A percentile compares a stretch with the other conserved stretches of the same genome.
These are phyloP conservation scores for Phytomonas francai DNA, from an alignment of 208 protist genomes.

Conservation along the genomic window DNA sequence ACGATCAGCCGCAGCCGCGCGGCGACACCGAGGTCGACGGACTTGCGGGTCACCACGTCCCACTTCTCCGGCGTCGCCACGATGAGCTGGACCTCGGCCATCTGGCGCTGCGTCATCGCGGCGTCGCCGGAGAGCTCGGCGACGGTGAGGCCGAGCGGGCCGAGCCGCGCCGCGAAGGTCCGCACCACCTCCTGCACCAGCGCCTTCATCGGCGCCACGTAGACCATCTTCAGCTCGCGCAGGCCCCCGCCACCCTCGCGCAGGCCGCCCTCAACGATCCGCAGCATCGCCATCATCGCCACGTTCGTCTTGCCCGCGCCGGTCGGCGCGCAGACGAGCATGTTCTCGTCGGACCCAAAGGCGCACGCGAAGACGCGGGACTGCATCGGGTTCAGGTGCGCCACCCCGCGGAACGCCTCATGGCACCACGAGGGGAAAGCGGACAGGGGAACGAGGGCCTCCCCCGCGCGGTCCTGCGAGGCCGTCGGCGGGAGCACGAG, in stretches of 20 bases:
- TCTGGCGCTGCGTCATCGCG: constrained; percentile 93
- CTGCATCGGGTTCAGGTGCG: constrained; percentile 96
- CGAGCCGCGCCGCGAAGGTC: constrained; percentile 93
- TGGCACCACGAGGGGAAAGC: constrained; percentile 64
- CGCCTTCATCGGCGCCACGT: constrained; percentile 99
- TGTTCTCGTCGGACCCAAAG: constrained; percentile 94
- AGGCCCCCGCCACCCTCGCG: constrained; percentile 11
- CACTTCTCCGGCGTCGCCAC: constrained; percentile 99
- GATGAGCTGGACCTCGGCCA: constrained; percentile 96
- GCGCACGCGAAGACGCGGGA: constrained; percentile 90
- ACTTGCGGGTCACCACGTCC: constrained; percentile 99
- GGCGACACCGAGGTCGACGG: constrained; percentile 89
- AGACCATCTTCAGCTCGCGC: constrained; percentile 97
- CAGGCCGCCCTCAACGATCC: constrained; percentile 54
- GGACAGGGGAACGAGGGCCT: constrained; percentile 17
- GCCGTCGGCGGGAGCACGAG: constrained; percentile 64
- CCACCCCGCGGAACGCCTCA: constrained; percentile 52
- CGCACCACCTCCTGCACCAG: constrained; percentile 98
- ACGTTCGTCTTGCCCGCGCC: constrained; percentile 99
- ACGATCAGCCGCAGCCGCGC: constrained; percentile 89
- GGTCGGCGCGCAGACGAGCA: constrained; percentile 98
- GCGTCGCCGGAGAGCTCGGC: constrained; percentile 98
- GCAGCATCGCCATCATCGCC: constrained; percentile 98
- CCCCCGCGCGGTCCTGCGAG: constrained; percentile 28
- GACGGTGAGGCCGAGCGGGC: constrained; percentile 91